A percentile compares a stretch with the other conserved stretches of the same genome.
phyloP scores from a whole-genome alignment of 202 grass and related monocot species.

The Bolboschoenoplectus hybrid region DNA sequence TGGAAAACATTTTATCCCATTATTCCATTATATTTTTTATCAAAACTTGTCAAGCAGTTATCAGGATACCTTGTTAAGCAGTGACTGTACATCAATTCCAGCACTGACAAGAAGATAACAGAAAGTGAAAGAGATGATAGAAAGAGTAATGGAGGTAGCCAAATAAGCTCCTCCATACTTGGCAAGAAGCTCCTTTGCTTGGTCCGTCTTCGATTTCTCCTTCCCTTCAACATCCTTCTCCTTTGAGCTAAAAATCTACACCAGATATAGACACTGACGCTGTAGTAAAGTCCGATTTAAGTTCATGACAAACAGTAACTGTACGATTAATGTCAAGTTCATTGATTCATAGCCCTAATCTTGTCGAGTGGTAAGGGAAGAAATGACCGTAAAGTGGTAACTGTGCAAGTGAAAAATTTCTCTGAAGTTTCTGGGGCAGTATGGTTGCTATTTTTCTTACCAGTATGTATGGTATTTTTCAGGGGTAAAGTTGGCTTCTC shows the following conservation, averaged over 20 bases:
- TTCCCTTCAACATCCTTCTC: conserved; percentile 43
- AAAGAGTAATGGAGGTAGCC: conserved; percentile 89
- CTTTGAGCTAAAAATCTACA: conserved; percentile 87
- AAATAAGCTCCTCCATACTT: conserved; percentile 98
- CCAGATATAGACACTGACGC: neutral
- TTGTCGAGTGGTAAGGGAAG: neutral
- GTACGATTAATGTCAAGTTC: neutral
- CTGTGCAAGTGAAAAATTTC: neutral
- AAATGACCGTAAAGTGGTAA: neutral
- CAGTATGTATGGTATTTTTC: neutral
- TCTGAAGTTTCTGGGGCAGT: neutral
- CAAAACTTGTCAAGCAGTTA: neutral
- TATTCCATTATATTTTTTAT: neutral
- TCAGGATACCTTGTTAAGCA: conserved; percentile 70
- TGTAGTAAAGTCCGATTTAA: conserved; percentile 3
- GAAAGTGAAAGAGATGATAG: conserved; percentile 84
- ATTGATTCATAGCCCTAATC: neutral
- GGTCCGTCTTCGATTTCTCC: conserved; percentile 76
- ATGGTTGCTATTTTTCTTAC: neutral
- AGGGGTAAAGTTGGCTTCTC: neutral
- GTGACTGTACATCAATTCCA: conserved; percentile 79
- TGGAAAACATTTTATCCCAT: neutral
- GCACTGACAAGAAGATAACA: conserved; percentile 91
- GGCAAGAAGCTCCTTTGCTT: conserved; percentile 89
- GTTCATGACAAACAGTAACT: neutral